Percentiles rank a stretch among this genome's conserved stretches.
Conservation (phyloP, 2,329 filamentous ascomycete genomes). For the Epichloe glyceriae region DNA sequence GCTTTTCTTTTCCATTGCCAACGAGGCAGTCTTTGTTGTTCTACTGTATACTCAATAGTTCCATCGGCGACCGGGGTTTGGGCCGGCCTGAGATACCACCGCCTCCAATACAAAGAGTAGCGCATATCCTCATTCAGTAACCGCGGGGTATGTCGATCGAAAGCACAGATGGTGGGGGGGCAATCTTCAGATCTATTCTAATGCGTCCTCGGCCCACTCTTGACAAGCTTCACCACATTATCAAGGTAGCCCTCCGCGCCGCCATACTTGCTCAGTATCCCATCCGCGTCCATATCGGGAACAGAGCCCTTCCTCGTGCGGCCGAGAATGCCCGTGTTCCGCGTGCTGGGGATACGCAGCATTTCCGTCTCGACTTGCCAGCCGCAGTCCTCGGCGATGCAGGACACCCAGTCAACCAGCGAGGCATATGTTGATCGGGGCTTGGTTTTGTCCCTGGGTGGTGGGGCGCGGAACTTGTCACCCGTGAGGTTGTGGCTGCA, state of each 20-base stretch:
- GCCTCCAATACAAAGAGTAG: too few species aligned
- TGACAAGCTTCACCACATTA: constrained; percentile 50
- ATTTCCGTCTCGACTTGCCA: constrained; percentile 72
- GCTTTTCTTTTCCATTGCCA: too few species aligned
- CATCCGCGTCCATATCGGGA: constrained; percentile 21
- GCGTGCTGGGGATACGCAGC: constrained; percentile 80
- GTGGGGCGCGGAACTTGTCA: constrained; percentile 54
- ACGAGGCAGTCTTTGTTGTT: too few species aligned
- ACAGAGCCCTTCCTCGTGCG: constrained; percentile 8
- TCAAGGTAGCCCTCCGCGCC: constrained; percentile 44
- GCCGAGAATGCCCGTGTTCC: constrained; percentile 73
- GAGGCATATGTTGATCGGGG: constrained; percentile 65
- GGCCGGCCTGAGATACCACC: too few species aligned
- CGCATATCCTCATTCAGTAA: too few species aligned
- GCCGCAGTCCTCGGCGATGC: constrained; percentile 57
- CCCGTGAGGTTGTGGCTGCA: constrained; percentile 83
- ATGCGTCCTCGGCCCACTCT: constrained; percentile 28
- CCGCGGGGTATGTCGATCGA: too few species aligned
- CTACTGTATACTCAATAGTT: too few species aligned
- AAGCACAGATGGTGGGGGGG: too few species aligned
- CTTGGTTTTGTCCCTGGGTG: constrained; percentile 36
- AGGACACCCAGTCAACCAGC: constrained; percentile 64
- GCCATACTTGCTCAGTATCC: constrained; percentile 37
- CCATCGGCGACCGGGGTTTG: too few species aligned
- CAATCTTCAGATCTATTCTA: constrained; percentile 8